Percentiles rank a stretch among this genome's conserved stretches.
Conservation (phyloP, 75 land plant species). For the Cryptomeria japonica region DNA sequence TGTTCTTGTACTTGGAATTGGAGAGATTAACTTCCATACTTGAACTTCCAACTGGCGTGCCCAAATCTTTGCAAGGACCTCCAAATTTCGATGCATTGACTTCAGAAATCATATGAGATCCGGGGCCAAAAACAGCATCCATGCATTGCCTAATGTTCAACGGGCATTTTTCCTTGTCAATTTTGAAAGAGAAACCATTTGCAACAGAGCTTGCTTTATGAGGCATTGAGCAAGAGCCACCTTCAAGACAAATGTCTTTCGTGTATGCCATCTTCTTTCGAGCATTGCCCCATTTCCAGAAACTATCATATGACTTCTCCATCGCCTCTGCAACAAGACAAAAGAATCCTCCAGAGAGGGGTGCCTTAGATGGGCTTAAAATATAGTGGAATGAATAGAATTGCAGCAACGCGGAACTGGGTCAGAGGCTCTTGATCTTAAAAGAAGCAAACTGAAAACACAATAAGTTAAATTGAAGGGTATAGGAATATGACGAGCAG, state of each 20-base stretch:
- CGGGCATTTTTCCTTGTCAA: background rate
- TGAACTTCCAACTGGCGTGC: background rate
- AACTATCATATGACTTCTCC: background rate
- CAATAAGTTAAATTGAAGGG: too few species aligned
- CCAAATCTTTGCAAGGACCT: background rate
- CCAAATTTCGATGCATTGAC: background rate
- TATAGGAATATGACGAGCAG: too few species aligned
- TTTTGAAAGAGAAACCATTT: background rate
- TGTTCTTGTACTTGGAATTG: background rate
- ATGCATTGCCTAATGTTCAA: background rate
- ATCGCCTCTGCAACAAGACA: background rate
- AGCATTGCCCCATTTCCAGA: background rate
- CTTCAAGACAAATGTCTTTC: background rate
- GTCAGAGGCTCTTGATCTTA: background rate
- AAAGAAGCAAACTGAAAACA: background rate
- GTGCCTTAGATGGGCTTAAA: background rate
- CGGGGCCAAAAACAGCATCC: background rate
- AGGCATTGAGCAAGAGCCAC: background rate
- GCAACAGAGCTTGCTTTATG: background rate
- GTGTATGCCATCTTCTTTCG: background rate
- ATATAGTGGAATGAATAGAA: background rate
- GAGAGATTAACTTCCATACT: background rate
- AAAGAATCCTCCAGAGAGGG: background rate
- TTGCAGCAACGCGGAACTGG: background rate
- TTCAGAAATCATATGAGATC: background rate